phyloP scores from a whole-genome alignment of 176 grass and related monocot species.

The Avena sativa region DNA sequence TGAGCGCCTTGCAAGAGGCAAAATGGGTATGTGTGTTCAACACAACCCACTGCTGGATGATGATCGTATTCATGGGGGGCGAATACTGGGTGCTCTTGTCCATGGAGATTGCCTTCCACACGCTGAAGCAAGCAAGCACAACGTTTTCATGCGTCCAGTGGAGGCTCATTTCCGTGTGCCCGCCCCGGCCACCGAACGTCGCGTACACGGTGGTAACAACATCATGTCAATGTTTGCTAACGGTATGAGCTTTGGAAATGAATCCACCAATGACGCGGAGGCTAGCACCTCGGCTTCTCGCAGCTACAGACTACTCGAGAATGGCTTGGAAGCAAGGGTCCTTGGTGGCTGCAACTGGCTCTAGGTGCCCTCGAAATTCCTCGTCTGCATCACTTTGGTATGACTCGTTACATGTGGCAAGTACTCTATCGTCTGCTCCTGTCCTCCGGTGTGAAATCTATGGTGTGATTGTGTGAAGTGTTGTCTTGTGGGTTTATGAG shows the following conservation, averaged over 20 bases:
- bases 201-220: conserved; percentile 69
- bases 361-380: conserved; percentile 1
- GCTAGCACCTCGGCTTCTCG: conserved; percentile 24
- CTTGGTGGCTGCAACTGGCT: conserved; percentile 42
- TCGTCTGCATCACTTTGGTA: neutral
- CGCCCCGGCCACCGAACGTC: conserved; percentile 42
- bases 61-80: conserved; percentile 55
- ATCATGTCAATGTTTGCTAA: conserved; percentile 56
- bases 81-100: neutral
- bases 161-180: neutral
- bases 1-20: conserved; percentile 66
- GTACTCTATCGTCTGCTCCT: neutral
- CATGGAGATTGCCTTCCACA: conserved; percentile 19
- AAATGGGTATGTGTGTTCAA: conserved; percentile 54
- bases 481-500: conserved; percentile 6
- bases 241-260: conserved; percentile 28
- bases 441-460: conserved; percentile 8
- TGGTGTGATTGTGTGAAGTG: conserved; percentile 31
- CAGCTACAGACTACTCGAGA: conserved; percentile 34
- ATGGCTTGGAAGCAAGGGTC: neutral
- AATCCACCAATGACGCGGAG: neutral
- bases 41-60: conserved; percentile 63
- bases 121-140: conserved; percentile 31
- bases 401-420: conserved; percentile 17
- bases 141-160: conserved; percentile 30